A percentile compares a stretch with the other conserved stretches of the same genome.
Evolutionary conservation across 2,329 filamentous ascomycete genomes (phyloP).

Genomic region (Camptophora hylomeconis): DNA sequence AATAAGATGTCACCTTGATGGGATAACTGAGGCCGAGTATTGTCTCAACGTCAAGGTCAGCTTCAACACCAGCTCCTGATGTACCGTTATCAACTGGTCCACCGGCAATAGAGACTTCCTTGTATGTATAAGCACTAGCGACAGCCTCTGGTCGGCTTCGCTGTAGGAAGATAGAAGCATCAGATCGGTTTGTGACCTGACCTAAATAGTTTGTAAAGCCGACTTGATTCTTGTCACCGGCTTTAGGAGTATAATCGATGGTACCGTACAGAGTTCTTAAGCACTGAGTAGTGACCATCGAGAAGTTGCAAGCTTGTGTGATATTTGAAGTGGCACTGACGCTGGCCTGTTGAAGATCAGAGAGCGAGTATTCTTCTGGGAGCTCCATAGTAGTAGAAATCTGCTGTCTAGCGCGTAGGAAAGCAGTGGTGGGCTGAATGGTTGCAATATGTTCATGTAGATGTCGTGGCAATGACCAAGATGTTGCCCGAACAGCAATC

Average conservation of each 20-base stretch:
- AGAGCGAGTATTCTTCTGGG: conserved; percentile 18
- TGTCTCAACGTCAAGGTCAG: conserved; percentile 47
- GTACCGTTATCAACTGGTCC: conserved; percentile 26
- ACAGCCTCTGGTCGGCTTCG: conserved; percentile 26
- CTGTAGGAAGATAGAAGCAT: conserved; percentile 24
- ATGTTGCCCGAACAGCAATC: conserved; percentile 37
- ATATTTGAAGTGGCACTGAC: conserved; percentile 17
- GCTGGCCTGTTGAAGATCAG: conserved; percentile 8
- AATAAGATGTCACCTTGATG: conserved; percentile 42
- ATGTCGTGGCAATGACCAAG: conserved; percentile 46
- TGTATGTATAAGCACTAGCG: conserved; percentile 22
- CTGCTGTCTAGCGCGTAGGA: conserved; percentile 31
- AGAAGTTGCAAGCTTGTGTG: conserved; percentile 36
- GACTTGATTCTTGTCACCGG: conserved; percentile 28
- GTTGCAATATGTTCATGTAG: conserved; percentile 46
- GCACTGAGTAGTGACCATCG: conserved; percentile 40
- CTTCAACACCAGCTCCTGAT: conserved; percentile 30
- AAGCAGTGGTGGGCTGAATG: conserved; percentile 49
- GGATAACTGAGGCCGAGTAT: conserved; percentile 43
- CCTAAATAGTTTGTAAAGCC: conserved; percentile 36
- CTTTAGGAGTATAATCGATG: conserved; percentile 37
- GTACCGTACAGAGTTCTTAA: conserved; percentile 42
- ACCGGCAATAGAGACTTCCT: conserved; percentile 22
- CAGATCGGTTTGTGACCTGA: conserved; percentile 36
- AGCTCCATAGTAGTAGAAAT: conserved; percentile 17